Conservation (phyloP, 106 monocot genomes). For the Amphibolis antarctica region DNA sequence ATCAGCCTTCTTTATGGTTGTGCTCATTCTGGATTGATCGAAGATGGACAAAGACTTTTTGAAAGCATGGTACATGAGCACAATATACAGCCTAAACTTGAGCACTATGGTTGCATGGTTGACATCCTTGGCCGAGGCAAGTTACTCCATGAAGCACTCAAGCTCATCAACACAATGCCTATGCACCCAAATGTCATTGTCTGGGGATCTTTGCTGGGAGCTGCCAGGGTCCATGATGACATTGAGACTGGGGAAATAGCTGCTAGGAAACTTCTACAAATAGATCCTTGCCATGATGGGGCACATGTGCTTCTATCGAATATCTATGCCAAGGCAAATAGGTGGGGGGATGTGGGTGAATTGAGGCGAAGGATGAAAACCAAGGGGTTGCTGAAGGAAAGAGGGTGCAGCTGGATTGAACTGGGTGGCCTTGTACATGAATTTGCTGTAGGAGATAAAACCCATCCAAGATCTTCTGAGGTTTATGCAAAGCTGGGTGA, state of each 20-base stretch:
- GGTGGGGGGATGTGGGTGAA: slow-evolving; percentile 32
- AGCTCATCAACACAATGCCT: slow-evolving; percentile 49
- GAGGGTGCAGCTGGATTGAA: slow-evolving; percentile 41
- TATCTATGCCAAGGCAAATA: slow-evolving; percentile 35
- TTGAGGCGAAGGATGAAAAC: slow-evolving; percentile 42
- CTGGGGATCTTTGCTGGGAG: slow-evolving; percentile 53
- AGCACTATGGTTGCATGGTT: slow-evolving; percentile 70
- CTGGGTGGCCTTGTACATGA: slow-evolving; percentile 29
- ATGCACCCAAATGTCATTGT: slow-evolving; percentile 33
- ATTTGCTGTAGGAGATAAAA: slow-evolving; percentile 25
- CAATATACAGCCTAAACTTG: slow-evolving; percentile 30
- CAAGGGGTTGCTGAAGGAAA: slow-evolving; percentile 33
- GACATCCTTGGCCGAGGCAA: slow-evolving; percentile 60
- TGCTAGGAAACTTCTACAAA: slow-evolving; percentile 34
- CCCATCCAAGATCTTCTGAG: slow-evolving; percentile 31
- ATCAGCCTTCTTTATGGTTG: slow-evolving; percentile 43
- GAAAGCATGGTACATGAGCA: slow-evolving; percentile 29
- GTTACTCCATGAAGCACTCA: slow-evolving; percentile 32
- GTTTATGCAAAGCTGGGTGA: slow-evolving; percentile 39
- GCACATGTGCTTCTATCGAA: slow-evolving; percentile 54
- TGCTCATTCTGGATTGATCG: slow-evolving; percentile 39
- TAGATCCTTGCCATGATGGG: slow-evolving; percentile 43
- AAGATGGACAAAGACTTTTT: slow-evolving; percentile 38
- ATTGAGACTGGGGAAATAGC: slow-evolving; percentile 36
- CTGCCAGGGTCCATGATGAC: slow-evolving; percentile 34